Base-by-base conservation (phyloP, 345 rosid genomes). In the Euclidium syriacum region DNA sequence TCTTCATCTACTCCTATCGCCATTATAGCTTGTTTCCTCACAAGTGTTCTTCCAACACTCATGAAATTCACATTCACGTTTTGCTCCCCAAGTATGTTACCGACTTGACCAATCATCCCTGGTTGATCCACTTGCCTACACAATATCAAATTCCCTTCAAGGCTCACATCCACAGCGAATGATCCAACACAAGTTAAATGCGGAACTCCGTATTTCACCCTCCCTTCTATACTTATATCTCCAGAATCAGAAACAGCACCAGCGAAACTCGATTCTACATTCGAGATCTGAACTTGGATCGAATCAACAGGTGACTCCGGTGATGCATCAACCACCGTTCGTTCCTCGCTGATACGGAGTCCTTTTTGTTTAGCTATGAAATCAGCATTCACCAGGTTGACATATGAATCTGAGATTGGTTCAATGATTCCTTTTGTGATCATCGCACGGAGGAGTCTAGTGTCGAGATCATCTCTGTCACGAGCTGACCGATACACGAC, bases 1-100 rank as follows among this genome's bases (percentile, higher is more conserved):
- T 83, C 91, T 65, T 89, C 96, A 62, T 89, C 96, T 3, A 86
- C 95, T 3, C 95, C 96, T 6, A 89, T 89, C 0, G 95, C 96
- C 96, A 89, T 89, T 10, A 89, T 79, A 10, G 89, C 96, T 19
- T 78, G 79, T 56, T 77, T 85, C 78, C 80, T 73, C 40, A 71
- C 68, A 4, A 52, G 55, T 2, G 79, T 86, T 59, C 96, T 80
- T 33, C 86, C 95, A n/a, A 89, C 96, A 43, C 87, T 89, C 96
- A 89, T 89, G 44, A 89, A 89, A 75, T 64, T 89, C 63, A 89
- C 95, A 51, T 89, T 89, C 29, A 83, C 85, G 32, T 89, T 89
- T 16, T 73, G 77, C 68, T 81, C 68, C 0, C 81, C 96, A 2
- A 86, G 87, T 53, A 89, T 89, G 77, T 73, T 83, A 6, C 96